Evolutionary conservation across 164 flowering plant genomes (phyloP), one percentile per base, ranked within the genome.

Genomic region (Tinospora cordifolia): DNA sequence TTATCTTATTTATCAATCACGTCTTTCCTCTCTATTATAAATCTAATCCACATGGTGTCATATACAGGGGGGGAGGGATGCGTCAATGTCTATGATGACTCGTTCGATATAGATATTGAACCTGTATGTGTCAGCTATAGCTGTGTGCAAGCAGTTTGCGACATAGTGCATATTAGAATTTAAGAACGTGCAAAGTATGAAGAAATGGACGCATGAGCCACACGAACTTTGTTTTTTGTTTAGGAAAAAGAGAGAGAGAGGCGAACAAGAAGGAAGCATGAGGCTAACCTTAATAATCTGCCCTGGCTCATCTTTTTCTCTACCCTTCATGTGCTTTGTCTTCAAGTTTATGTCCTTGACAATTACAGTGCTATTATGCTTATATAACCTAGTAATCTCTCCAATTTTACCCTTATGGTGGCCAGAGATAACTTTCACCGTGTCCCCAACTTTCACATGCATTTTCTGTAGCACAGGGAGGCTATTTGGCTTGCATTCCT

Each of bases 361-460:
- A n/a, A 91, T 71, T 62, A 93, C 84, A n/a, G 82, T 82, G 86
- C 98, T 93, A 78, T 93, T 93, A 68, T 91, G 96, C 83, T 68
- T 93, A 70, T 87, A 87, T 34, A 90, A 41, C 77, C 77, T 54
- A 57, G 79, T 78, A 8, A 91, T 78, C 76, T 91, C 94, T 26
- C 97, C 97, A 74, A 83, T 81, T 79, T 86, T 91, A 63, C 95
- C 97, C 79, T 87, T 94, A 12, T 94, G 95, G 46, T 78, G 82
- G 22, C 99, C 99, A 63, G 97, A 72, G 66, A 94, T 92, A 41
- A 94, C 78, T 80, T 94, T 88, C 72, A 92, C 95, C 0, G 87
- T 90, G 71, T 94, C 99, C 36, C 99, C 97, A 44, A 92, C 47
- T 86, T 83, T 94, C 69, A 94, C 97, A 71, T 94, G 97, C 93